Conservation (phyloP, 495 filamentous ascomycete species). For the Viridothelium virens region DNA sequence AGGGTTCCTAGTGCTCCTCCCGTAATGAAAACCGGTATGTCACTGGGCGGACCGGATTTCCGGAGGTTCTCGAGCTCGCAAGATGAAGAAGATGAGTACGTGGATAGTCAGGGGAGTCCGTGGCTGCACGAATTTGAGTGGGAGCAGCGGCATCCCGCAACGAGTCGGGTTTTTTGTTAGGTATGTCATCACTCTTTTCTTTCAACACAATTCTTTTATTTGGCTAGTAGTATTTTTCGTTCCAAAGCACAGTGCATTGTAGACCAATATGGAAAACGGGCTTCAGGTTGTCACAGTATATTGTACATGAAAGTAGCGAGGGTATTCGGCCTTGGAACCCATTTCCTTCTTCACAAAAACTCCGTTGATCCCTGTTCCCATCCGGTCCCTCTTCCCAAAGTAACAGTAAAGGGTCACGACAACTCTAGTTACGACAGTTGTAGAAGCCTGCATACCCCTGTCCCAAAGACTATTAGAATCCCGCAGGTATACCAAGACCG, state of each 20-base stretch:
- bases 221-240: background rate
- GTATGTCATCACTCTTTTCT: background rate
- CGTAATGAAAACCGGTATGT: background rate
- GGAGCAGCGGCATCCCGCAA: conserved; percentile 3
- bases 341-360: background rate
- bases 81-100: background rate
- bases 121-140: conserved; percentile 1
- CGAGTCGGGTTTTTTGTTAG: conserved; percentile 1
- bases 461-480: background rate
- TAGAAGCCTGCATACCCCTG: background rate
- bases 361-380: background rate
- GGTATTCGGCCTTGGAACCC: background rate
- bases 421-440: conserved; percentile 1
- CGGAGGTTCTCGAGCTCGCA: background rate
- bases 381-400: background rate
- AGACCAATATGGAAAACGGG: background rate
- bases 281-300: background rate
- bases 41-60: background rate
- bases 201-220: background rate
- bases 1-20: background rate
- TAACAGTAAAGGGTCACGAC: background rate
- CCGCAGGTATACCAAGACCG: background rate
- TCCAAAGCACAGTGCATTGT: too few relatives aligned
- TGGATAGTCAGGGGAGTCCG: background rate
- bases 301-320: background rate